phyloP scores from a whole-genome alignment of 116 monocot genomes.

The Cymodocea nodosa region DNA sequence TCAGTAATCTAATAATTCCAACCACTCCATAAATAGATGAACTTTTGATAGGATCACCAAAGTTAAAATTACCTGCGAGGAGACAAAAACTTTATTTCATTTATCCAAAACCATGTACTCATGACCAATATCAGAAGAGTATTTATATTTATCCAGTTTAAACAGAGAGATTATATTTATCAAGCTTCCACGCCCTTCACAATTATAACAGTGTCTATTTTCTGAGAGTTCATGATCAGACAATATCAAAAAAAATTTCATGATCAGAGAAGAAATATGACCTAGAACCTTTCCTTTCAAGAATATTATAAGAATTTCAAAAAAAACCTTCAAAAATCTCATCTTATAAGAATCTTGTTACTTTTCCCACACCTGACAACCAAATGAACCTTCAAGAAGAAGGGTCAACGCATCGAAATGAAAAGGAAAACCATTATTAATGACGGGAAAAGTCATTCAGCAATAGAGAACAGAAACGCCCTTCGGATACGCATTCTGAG shows the following conservation, averaged over 20 bases:
- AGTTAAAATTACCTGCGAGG: constrained; percentile 16
- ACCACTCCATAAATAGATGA: constrained; percentile 34
- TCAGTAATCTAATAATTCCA: constrained; percentile 34
- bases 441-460: too few species aligned
- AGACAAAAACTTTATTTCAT: not conserved
- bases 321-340: too few species aligned
- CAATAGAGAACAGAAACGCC: too few species aligned
- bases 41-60: constrained; percentile 13
- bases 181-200: not conserved
- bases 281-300: not conserved
- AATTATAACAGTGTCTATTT: not conserved
- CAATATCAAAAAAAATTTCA: too few species aligned
- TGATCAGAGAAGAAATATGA: not conserved
- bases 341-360: too few species aligned
- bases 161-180: not conserved
- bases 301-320: too few species aligned
- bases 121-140: not conserved
- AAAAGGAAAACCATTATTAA: too few species aligned
- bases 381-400: too few species aligned
- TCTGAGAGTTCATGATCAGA: not conserved
- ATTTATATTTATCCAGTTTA: not conserved
- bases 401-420: too few species aligned
- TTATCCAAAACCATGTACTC: not conserved
- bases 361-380: too few species aligned
- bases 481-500: too few species aligned